These are phyloP conservation scores for Yamadazyma membranifaciens DNA, from an alignment of 1,139 yeast genomes.

Conservation along the genomic window DNA sequence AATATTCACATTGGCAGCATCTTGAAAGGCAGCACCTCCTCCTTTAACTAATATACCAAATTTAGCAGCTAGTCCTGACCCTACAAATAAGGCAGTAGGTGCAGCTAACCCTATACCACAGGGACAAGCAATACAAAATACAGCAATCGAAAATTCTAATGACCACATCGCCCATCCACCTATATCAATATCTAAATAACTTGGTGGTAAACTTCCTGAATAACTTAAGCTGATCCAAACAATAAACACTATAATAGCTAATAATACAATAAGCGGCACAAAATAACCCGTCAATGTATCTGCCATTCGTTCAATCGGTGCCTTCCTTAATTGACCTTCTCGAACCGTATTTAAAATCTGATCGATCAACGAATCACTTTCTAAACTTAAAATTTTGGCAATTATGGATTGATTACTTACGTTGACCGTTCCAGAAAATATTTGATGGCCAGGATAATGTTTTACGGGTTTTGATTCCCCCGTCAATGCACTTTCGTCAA, in stretches of 20 bases:
- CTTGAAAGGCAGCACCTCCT: constrained; percentile 82
- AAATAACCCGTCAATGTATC: constrained; percentile 70
- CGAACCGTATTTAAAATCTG: constrained; percentile 70
- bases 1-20: constrained; percentile 61
- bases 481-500: constrained; percentile 77
- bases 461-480: constrained; percentile 63
- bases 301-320: constrained; percentile 73
- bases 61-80: constrained; percentile 47
- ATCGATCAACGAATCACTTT: constrained; percentile 66
- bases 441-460: constrained; percentile 55
- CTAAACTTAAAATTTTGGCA: constrained; percentile 58
- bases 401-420: constrained; percentile 53
- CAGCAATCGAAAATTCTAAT: constrained; percentile 72
- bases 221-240: constrained; percentile 64
- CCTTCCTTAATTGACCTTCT: constrained; percentile 70
- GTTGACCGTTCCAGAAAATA: constrained; percentile 73
- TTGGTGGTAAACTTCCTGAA: constrained; percentile 51
- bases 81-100: constrained; percentile 48
- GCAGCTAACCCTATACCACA: constrained; percentile 51
- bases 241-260: constrained; percentile 66
- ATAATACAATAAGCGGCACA: constrained; percentile 63
- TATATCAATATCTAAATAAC: constrained; percentile 59
- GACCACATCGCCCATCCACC: constrained; percentile 85
- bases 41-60: constrained; percentile 77
- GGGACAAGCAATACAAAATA: constrained; percentile 60